These are phyloP conservation scores for Wickerhamomyces bovis DNA, from an alignment of 805 yeast species.

Conservation along the genomic window DNA sequence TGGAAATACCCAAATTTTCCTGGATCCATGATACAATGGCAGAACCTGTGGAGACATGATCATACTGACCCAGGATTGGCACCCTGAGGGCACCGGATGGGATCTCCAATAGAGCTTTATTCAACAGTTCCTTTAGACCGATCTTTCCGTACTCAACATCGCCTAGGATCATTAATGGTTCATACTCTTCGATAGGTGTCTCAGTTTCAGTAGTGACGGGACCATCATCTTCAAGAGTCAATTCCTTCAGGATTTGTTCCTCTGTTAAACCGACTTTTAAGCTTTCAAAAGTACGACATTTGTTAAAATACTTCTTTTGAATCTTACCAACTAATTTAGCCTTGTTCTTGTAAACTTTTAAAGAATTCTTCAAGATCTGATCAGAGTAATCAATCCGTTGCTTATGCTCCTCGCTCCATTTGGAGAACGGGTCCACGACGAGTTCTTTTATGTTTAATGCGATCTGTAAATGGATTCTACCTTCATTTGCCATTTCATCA, in stretches of 20 bases:
- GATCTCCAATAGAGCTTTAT: conserved; percentile 39
- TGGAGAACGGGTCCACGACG: conserved; percentile 64
- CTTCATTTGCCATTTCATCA: conserved; percentile 51
- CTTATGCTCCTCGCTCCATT: conserved; percentile 72
- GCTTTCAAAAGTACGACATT: conserved; percentile 69
- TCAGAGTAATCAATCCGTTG: conserved; percentile 60
- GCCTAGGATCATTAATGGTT: conserved; percentile 28
- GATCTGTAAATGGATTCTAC: conserved; percentile 50
- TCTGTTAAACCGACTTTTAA: conserved; percentile 42
- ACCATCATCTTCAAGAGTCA: conserved; percentile 9
- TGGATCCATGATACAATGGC: conserved; percentile 55
- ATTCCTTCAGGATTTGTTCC: conserved; percentile 32
- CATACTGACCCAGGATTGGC: conserved; percentile 64
- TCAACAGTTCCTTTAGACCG: conserved; percentile 36
- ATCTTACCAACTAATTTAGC: conserved; percentile 43
- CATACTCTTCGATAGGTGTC: conserved; percentile 20
- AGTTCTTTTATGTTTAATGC: conserved; percentile 53
- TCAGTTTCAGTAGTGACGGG: not conserved
- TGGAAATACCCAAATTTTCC: conserved; percentile 35
- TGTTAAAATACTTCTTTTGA: conserved; percentile 69
- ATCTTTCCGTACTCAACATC: conserved; percentile 32
- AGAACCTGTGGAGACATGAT: conserved; percentile 55
- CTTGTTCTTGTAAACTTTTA: conserved; percentile 45
- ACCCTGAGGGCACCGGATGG: conserved; percentile 52
- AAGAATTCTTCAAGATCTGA: conserved; percentile 42